Evolutionary conservation across 2,329 filamentous ascomycete genomes (phyloP), one percentile per base, ranked within the genome.

Genomic region (Neodidymelliopsis sp.): DNA sequence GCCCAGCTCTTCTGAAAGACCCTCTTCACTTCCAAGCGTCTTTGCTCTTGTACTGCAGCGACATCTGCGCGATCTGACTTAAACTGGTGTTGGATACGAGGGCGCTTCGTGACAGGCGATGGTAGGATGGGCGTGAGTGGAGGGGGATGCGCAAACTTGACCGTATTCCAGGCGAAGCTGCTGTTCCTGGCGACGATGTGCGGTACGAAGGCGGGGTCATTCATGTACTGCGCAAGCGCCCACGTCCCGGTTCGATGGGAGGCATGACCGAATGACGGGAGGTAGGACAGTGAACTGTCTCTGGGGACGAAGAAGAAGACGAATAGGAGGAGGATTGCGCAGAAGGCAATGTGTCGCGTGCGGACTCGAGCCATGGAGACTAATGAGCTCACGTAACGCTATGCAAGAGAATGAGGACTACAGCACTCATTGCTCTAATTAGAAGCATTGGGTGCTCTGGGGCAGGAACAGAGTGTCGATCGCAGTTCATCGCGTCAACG

Each of bases 1-100:
- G 70, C 63, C 83, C 84, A 88, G 27, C 57, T 62, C 43, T 67
- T 65, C 36, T 59, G 29, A 37, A 72, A 71, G n/a, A 67, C 67
- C 6, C 53, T 57, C 46, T 67, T 66, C 11, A 74, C 66, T 20
- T 63, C 57, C 13, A 48, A 27, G 11, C 63, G 54, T 28, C 69
- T 53, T 28, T 54, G 35, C 23, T 67, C 62, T 23, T 71, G 69
- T 29, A 63, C 33, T 1, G 54, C 53, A 19, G 59, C 59, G 6
- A 56, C 52, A 1, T 44, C 42, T n/a, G 25, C 49, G 3, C 48
- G 29, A 0, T 71, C 69, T 1, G 50, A 25, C 11, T 41, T 48
- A 47, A 70, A 70, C 0, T 39, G 39, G 30, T 68, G 55, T 36
- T 75, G 72, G 24, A 75, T 72, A 13, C 60, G 62, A 8, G 71